phyloP scores from a whole-genome alignment of 192 early-diverging fungal genomes.

The Spizellomyces sp. region DNA sequence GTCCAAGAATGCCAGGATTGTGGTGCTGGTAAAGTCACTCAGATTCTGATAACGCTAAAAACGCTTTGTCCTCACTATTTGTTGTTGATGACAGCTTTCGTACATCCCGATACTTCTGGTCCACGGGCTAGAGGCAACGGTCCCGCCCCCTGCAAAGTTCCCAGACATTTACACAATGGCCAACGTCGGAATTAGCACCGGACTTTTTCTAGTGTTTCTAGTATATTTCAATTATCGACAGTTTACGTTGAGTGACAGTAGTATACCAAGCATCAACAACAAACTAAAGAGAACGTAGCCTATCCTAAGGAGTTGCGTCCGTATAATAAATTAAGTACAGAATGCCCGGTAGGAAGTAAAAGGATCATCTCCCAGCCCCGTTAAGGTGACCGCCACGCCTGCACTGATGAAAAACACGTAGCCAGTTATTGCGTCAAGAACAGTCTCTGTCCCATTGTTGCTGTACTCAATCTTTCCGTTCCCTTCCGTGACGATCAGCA shows the following conservation, averaged over 20 bases:
- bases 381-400: slow-evolving; percentile 49
- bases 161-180: slow-evolving; percentile 84
- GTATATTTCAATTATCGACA: slow-evolving; percentile 76
- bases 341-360: slow-evolving; percentile 52
- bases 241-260: slow-evolving; percentile 4
- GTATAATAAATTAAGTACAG: slow-evolving; percentile 34
- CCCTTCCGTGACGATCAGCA: slow-evolving; percentile 84
- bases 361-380: slow-evolving; percentile 24
- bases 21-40: slow-evolving; percentile 7
- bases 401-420: slow-evolving; percentile 80
- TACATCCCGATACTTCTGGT: slow-evolving; percentile 56
- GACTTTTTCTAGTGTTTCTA: slow-evolving; percentile 67
- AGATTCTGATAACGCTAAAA: not conserved
- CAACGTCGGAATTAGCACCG: slow-evolving; percentile 73
- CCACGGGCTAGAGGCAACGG: slow-evolving; percentile 60
- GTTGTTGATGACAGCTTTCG: slow-evolving; percentile 26
- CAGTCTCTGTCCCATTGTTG: slow-evolving; percentile 14
- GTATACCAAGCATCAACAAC: too few relatives aligned
- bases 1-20: not conserved
- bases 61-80: slow-evolving; percentile 15
- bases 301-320: not conserved
- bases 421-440: slow-evolving; percentile 56
- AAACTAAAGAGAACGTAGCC: not conserved
- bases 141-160: slow-evolving; percentile 66
- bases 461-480: slow-evolving; percentile 42